phyloP scores from a whole-genome alignment of 176 grass and related monocot genomes.

The Juncus inflexus region DNA sequence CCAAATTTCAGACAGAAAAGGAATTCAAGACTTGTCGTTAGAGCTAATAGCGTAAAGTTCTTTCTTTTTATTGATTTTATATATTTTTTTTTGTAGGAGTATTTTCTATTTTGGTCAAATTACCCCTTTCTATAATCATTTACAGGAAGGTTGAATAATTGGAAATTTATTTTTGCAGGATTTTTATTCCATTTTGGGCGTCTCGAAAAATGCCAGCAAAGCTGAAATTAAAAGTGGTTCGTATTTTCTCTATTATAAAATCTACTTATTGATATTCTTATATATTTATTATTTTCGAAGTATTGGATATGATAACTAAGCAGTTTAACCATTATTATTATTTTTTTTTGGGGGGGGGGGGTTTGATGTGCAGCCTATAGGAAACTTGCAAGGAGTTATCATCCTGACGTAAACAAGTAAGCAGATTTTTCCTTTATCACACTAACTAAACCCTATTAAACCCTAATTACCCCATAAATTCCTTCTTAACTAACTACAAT shows the following conservation, averaged over 20 bases:
- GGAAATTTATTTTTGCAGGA: conserved; percentile 52
- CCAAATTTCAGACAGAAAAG: conserved; percentile 40
- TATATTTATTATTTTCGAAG: too few species aligned
- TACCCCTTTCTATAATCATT: neutral
- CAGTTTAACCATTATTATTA: conserved; percentile 10
- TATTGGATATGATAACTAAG: too few species aligned
- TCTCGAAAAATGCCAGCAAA: conserved; percentile 97
- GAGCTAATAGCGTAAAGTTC: conserved; percentile 72
- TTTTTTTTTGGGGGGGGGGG: too few species aligned
- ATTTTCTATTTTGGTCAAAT: conserved; percentile 24
- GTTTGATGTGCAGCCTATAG: conserved; percentile 64
- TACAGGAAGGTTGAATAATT: neutral
- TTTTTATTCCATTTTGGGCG: conserved; percentile 83
- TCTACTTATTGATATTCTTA: too few species aligned
- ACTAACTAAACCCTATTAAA: neutral
- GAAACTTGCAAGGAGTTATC: conserved; percentile 85
- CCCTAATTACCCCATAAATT: conserved; percentile 19
- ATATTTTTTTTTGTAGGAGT: conserved; percentile 16
- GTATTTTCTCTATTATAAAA: conserved; percentile 24
- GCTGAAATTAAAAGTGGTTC: conserved; percentile 96
- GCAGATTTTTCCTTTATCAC: conserved; percentile 20
- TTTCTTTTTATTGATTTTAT: conserved; percentile 13
- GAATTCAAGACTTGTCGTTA: conserved; percentile 66
- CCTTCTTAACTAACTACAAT: too few species aligned
- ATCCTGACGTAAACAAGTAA: conserved; percentile 99